Conservation (phyloP, 1,139 yeast species). For the Dujonia santamariae region DNA sequence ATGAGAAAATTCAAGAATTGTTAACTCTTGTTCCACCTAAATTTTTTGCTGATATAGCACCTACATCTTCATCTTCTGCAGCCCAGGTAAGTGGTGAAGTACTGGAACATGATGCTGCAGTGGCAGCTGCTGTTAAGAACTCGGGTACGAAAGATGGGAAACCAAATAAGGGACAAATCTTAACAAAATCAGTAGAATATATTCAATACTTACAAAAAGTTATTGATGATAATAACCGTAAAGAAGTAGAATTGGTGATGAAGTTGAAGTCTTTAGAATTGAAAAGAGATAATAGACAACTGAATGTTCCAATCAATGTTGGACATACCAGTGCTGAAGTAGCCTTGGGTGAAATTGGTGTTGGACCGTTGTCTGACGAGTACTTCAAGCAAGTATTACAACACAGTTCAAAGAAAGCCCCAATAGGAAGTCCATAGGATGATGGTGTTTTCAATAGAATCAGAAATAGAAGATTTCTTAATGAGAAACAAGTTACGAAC, state of each 20-base stretch:
- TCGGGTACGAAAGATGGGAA: constrained; percentile 82
- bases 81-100: constrained; percentile 6
- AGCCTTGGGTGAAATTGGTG: constrained; percentile 75
- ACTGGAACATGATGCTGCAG: constrained; percentile 23
- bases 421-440: constrained; percentile 1
- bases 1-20: constrained; percentile 83
- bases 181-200: constrained; percentile 82
- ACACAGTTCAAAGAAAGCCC: constrained; percentile 21
- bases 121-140: constrained; percentile 38
- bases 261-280: constrained; percentile 55
- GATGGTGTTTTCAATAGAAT: too few relatives aligned
- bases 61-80: constrained; percentile 3
- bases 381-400: constrained; percentile 38
- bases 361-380: constrained; percentile 67
- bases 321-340: constrained; percentile 78
- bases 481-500: neutral
- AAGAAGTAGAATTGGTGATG: constrained; percentile 71
- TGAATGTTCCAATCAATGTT: constrained; percentile 40
- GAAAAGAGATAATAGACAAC: constrained; percentile 21
- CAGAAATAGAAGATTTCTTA: neutral
- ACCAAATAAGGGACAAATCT: constrained; percentile 90
- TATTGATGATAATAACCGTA: constrained; percentile 74
- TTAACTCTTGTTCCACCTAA: constrained; percentile 65
- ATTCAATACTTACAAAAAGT: constrained; percentile 68
- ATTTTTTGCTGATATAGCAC: constrained; percentile 37